Evolutionary conservation across 106 monocot species (phyloP).

Genomic region (Dendrobium officinale): DNA sequence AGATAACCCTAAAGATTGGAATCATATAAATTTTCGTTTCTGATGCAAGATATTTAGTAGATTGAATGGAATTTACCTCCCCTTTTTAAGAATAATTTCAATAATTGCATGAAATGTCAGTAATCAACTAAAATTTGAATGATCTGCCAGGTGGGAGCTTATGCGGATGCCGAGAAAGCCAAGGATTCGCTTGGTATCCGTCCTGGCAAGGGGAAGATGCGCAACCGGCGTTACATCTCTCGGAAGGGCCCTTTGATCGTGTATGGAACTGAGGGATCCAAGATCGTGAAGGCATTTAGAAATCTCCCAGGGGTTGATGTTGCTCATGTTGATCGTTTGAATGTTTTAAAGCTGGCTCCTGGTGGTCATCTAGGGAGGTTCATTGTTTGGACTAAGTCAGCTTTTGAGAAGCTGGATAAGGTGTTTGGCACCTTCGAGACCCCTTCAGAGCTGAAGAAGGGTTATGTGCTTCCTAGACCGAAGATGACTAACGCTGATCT

Average conservation of each 20-base stretch:
- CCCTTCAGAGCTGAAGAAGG: constrained; percentile 62
- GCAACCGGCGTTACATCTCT: constrained; percentile 63
- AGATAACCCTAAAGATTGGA: too few relatives aligned
- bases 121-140: too few relatives aligned
- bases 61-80: too few relatives aligned
- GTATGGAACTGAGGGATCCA: constrained; percentile 71
- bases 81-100: too few relatives aligned
- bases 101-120: too few relatives aligned
- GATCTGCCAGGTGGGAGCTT: constrained; percentile 43
- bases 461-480: constrained; percentile 62
- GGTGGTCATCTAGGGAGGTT: constrained; percentile 69
- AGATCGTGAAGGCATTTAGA: constrained; percentile 77
- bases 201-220: constrained; percentile 76
- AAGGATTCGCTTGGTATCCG: constrained; percentile 60
- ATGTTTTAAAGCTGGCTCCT: constrained; percentile 71
- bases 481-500: constrained; percentile 74
- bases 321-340: constrained; percentile 70
- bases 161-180: constrained; percentile 67
- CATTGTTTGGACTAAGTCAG: constrained; percentile 81
- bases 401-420: constrained; percentile 75
- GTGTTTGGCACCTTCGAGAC: constrained; percentile 71
- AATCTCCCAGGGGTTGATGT: constrained; percentile 84
- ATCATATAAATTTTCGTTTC: too few relatives aligned
- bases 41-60: too few relatives aligned
- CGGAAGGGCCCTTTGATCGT: constrained; percentile 70